Percentiles rank a stretch among this genome's conserved stretches.
These are phyloP conservation scores for Zymoseptoria passerinii DNA, from an alignment of 2,329 filamentous ascomycete genomes.

Conservation along the genomic window DNA sequence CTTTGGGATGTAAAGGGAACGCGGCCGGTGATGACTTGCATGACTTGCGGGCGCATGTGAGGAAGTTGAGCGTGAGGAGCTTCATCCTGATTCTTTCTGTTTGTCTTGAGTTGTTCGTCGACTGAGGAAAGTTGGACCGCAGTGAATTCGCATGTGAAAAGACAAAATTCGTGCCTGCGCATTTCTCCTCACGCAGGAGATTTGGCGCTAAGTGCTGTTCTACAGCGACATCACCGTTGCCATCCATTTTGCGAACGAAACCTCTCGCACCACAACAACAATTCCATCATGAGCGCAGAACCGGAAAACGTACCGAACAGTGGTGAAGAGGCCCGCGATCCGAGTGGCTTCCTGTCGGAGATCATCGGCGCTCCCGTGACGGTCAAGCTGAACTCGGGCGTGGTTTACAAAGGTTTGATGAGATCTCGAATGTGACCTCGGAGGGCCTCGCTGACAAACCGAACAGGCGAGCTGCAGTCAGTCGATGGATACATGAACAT, in stretches of 20 bases:
- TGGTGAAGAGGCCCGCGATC: constrained; percentile 68
- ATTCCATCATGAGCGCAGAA: constrained; percentile 14
- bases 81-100: constrained; percentile 59
- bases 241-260: background rate
- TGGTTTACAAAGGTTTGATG: constrained; percentile 80
- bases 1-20: constrained; percentile 85
- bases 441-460: constrained; percentile 3
- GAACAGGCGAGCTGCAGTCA: constrained; percentile 82
- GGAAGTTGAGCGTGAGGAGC: constrained; percentile 88
- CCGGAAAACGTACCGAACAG: constrained; percentile 31
- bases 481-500: constrained; percentile 99
- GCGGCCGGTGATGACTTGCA: constrained; percentile 75
- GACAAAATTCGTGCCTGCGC: background rate
- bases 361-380: constrained; percentile 92
- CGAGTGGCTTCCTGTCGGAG: constrained; percentile 83
- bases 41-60: constrained; percentile 89
- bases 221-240: background rate
- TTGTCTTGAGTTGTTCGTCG: background rate
- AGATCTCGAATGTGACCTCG: background rate
- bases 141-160: background rate
- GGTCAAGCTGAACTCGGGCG: constrained; percentile 97
- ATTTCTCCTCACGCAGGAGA: background rate
- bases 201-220: background rate
- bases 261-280: background rate
- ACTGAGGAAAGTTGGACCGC: background rate